Conservation (phyloP, 208 protist genomes). For the Leishmania turanica region DNA sequence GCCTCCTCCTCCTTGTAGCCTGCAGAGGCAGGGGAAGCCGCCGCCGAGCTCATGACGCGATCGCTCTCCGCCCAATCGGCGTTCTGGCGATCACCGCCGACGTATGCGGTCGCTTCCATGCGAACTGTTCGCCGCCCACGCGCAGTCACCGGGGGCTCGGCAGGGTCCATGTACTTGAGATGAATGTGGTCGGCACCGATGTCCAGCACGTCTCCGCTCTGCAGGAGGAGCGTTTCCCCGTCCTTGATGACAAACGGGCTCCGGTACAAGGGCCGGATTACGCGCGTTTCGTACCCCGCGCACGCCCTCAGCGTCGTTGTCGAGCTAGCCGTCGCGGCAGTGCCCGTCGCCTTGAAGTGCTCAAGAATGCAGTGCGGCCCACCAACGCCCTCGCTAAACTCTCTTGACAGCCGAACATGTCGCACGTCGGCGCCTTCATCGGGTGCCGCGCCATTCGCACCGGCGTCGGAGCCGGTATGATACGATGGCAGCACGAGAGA, state of each 20-base stretch:
- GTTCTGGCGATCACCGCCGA: not conserved
- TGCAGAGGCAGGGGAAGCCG: not conserved
- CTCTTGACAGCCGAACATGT: slow-evolving; percentile 13
- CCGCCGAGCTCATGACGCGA: not conserved
- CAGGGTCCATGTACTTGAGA: slow-evolving; percentile 73
- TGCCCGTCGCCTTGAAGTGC: not conserved
- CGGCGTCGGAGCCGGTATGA: not conserved
- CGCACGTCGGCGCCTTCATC: slow-evolving; percentile 1
- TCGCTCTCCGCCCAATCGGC: slow-evolving; percentile 8
- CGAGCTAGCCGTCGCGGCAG: not conserved
- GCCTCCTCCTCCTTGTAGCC: not conserved
- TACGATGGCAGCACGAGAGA: slow-evolving; percentile 12
- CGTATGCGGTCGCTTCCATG: not conserved
- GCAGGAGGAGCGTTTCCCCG: slow-evolving; percentile 23
- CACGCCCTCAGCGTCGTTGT: slow-evolving; percentile 21
- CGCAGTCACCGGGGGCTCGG: slow-evolving; percentile 31
- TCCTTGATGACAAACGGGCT: slow-evolving; percentile 10
- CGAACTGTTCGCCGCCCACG: slow-evolving; percentile 18
- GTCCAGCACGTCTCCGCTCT: slow-evolving; percentile 64
- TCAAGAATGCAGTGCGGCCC: slow-evolving; percentile 32
- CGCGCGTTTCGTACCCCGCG: slow-evolving; percentile 10
- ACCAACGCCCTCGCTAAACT: slow-evolving; percentile 30
- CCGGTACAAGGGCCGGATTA: slow-evolving; percentile 9
- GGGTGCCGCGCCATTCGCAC: not conserved
- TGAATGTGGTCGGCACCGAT: slow-evolving; percentile 55